phyloP scores from a whole-genome alignment of 2,329 filamentous ascomycete genomes.

The Bisporella sp. region DNA sequence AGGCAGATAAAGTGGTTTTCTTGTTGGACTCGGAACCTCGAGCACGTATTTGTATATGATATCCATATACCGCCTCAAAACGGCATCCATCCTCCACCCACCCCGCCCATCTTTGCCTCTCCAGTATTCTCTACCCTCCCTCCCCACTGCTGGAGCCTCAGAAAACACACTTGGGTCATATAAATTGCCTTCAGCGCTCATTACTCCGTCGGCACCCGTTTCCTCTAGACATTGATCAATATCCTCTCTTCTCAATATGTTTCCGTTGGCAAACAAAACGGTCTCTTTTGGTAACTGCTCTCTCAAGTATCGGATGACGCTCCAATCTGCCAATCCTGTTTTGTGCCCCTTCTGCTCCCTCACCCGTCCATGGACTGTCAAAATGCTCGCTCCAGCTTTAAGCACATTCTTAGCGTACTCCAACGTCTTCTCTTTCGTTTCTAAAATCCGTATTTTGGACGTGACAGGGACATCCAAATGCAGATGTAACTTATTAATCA shows the following conservation, averaged over 20 bases:
- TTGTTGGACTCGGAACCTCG: constrained; percentile 53
- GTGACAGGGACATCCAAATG: constrained; percentile 80
- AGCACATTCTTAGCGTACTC: constrained; percentile 86
- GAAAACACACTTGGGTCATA: constrained; percentile 88
- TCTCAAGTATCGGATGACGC: constrained; percentile 71
- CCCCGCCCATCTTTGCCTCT: constrained; percentile 68
- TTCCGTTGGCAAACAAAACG: constrained; percentile 95
- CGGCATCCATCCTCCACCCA: constrained; percentile 83
- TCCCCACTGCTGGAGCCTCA: constrained; percentile 51
- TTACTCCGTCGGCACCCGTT: constrained; percentile 86
- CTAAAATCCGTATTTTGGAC: constrained; percentile 87
- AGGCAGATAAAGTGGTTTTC: constrained; percentile 68
- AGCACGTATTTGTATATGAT: constrained; percentile 78
- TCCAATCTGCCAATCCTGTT: constrained; percentile 90
- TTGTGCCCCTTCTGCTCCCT: constrained; percentile 94
- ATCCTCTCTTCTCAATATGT: constrained; percentile 76
- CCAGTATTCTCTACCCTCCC: constrained; percentile 80
- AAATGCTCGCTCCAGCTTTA: constrained; percentile 80
- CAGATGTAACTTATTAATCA: constrained; percentile 77
- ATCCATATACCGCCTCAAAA: constrained; percentile 82
- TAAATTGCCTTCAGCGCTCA: constrained; percentile 94
- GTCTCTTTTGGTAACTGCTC: constrained; percentile 80
- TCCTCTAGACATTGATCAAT: constrained; percentile 69
- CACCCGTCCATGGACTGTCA: constrained; percentile 84
- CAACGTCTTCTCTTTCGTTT: constrained; percentile 79